Percentiles rank a stretch among this genome's conserved stretches.
Evolutionary conservation across 768 basidiomycete species (phyloP).

Genomic region (Leccinum olivaceopallidum): DNA sequence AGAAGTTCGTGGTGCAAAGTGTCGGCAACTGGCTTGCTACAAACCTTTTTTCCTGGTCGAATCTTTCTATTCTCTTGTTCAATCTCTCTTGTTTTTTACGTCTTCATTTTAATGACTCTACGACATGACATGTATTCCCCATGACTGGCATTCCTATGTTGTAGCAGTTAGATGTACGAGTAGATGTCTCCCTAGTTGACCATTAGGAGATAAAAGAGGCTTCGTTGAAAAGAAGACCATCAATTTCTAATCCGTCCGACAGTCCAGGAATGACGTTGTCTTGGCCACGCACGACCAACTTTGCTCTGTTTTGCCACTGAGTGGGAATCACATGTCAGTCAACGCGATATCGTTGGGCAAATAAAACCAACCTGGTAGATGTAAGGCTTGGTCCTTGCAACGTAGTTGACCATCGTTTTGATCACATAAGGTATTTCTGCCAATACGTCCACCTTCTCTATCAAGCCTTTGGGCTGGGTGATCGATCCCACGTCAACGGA

Average conservation of each 20-base stretch:
- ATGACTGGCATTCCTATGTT: not conserved
- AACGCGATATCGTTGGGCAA: not conserved
- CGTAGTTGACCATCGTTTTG: constrained; percentile 91
- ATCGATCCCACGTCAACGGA: constrained; percentile 58
- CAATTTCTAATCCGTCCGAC: constrained; percentile 44
- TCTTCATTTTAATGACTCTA: not conserved
- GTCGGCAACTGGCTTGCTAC: not conserved
- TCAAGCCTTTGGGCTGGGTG: constrained; percentile 65
- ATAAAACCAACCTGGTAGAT: constrained; percentile 78
- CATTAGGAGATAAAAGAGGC: constrained; percentile 81
- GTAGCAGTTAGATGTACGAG: constrained; percentile 13
- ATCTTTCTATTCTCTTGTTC: not conserved
- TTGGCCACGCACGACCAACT: constrained; percentile 46
- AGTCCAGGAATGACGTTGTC: constrained; percentile 42
- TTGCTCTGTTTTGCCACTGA: constrained; percentile 61
- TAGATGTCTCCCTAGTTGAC: constrained; percentile 1
- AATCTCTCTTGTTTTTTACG: not conserved
- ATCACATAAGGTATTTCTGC: constrained; percentile 93
- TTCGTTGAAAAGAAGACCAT: constrained; percentile 83
- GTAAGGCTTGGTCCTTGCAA: constrained; percentile 90
- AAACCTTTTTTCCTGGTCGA: not conserved
- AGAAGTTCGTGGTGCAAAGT: not conserved
- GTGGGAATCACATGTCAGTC: not conserved
- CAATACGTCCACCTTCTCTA: constrained; percentile 93
- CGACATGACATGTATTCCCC: constrained; percentile 5